Percentiles rank a stretch among this genome's conserved stretches.
Conservation (phyloP, 2,329 filamentous ascomycete species). For the Ophiostoma montium region DNA sequence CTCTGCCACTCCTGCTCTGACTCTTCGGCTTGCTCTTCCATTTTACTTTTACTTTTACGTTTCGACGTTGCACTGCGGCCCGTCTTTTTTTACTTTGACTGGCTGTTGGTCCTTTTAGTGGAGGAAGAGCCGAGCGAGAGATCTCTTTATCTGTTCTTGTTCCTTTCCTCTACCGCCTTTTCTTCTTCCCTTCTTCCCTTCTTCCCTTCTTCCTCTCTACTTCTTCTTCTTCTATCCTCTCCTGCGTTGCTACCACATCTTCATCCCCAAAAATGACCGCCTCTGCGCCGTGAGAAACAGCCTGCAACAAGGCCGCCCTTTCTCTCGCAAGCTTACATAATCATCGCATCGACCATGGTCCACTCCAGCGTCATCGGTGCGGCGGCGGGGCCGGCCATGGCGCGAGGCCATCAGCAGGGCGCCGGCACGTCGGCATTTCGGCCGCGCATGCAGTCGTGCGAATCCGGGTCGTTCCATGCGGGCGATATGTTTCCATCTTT, state of each 20-base stretch:
- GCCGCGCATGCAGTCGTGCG: conserved; percentile 16
- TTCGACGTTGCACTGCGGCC: not conserved
- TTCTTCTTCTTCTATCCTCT: not conserved
- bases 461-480: conserved; percentile 34
- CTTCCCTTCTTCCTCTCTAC: not conserved
- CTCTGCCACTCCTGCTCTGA: not conserved
- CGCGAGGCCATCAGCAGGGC: not conserved
- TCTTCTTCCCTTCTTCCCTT: not conserved
- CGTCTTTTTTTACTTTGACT: not conserved
- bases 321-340: not conserved
- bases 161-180: not conserved
- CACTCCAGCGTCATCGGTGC: conserved; percentile 11
- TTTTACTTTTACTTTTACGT: not conserved
- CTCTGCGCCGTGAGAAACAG: not conserved
- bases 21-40: not conserved
- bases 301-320: not conserved
- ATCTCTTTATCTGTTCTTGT: not conserved
- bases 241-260: not conserved
- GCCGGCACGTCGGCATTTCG: conserved; percentile 6
- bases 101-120: not conserved
- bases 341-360: conserved; percentile 11
- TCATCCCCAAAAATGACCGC: not conserved
- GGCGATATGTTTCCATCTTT: conserved; percentile 33
- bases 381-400: conserved; percentile 6
- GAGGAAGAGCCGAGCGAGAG: too few relatives aligned